phyloP scores from a whole-genome alignment of 1,139 yeast species.

The Ogataea hybrid region DNA sequence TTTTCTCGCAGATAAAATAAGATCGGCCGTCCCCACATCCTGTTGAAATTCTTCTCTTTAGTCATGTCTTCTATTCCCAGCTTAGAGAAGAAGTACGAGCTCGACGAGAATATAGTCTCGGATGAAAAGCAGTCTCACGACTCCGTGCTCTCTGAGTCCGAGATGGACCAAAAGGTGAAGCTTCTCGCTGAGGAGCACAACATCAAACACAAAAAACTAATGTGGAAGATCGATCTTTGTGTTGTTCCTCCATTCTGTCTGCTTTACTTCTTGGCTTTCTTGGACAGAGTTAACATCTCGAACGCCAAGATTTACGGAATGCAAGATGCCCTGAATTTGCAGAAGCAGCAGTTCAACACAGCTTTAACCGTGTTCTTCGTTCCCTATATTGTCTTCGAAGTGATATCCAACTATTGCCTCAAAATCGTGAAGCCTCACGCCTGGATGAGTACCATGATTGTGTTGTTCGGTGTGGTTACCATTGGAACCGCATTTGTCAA shows the following conservation, averaged over 20 bases:
- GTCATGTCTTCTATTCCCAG: conserved; percentile 17
- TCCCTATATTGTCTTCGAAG: conserved; percentile 67
- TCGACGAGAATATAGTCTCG: conserved; percentile 13
- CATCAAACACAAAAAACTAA: conserved; percentile 47
- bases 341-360: conserved; percentile 59
- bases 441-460: conserved; percentile 57
- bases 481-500: conserved; percentile 65
- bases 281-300: conserved; percentile 73
- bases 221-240: conserved; percentile 62
- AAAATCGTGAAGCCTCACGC: conserved; percentile 62
- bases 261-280: conserved; percentile 63
- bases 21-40: not conserved
- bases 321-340: conserved; percentile 46
- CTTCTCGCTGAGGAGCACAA: conserved; percentile 41
- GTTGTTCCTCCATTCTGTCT: conserved; percentile 72
- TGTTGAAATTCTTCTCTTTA: not conserved
- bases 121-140: conserved; percentile 8
- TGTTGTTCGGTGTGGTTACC: conserved; percentile 60
- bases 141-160: conserved; percentile 18
- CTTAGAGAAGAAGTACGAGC: conserved; percentile 15
- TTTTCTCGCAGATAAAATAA: not conserved
- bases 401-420: conserved; percentile 61
- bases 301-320: conserved; percentile 72
- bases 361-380: conserved; percentile 70
- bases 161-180: conserved; percentile 31